Evolutionary conservation across 225 moss, liverwort and hornwort species (phyloP).

Genomic region (Bryoerythrophyllum caledonicum): DNA sequence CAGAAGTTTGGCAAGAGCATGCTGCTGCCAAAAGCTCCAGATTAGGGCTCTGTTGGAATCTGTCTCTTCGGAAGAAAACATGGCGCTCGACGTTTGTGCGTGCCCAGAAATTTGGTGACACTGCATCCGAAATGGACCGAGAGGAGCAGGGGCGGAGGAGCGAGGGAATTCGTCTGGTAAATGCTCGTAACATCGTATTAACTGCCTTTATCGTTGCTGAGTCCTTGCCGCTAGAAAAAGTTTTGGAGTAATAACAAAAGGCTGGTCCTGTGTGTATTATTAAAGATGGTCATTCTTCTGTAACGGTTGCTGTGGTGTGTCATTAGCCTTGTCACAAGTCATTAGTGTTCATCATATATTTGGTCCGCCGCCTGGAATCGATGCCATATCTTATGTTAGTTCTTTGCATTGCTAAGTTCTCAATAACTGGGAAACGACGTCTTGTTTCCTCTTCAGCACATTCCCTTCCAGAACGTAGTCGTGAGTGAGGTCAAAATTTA

Average conservation of each 20-base stretch:
- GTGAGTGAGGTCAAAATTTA: background rate
- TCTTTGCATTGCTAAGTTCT: background rate
- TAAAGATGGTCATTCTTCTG: background rate
- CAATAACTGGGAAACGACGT: background rate
- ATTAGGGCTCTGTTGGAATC: conserved; percentile 1
- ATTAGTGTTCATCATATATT: background rate
- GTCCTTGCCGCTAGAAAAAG: background rate
- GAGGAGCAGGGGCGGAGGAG: background rate
- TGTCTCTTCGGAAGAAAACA: background rate
- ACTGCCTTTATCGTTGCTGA: rapidly evolving
- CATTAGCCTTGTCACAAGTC: background rate
- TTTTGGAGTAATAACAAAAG: background rate
- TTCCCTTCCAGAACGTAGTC: background rate
- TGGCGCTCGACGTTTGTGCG: background rate
- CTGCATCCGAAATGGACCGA: background rate
- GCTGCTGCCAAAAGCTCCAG: background rate
- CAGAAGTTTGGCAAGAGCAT: conserved; percentile 13
- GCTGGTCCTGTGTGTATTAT: background rate
- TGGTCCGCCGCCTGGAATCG: background rate
- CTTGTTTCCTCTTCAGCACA: background rate
- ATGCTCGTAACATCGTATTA: conserved; percentile 27
- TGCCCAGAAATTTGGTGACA: background rate
- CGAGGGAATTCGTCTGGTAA: conserved; percentile 13
- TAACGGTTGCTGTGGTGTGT: background rate
- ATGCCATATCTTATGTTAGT: background rate